Percentiles rank a stretch among this genome's conserved stretches.
phyloP scores from a whole-genome alignment of 2,329 filamentous ascomycete genomes.

The Xylaria digitata region DNA sequence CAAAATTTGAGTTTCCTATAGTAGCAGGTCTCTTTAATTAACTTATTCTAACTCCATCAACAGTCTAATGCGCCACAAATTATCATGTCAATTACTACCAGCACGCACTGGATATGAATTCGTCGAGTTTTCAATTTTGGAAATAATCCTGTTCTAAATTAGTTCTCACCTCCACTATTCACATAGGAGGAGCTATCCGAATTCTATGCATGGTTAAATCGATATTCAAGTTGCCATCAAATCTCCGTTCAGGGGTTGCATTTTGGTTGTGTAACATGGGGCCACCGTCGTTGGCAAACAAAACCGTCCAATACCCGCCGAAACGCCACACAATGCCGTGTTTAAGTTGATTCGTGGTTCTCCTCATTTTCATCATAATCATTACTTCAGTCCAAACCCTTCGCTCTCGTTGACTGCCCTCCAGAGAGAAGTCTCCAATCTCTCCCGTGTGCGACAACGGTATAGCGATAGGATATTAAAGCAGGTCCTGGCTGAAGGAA shows the following conservation, averaged over 20 bases:
- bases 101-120: neutral
- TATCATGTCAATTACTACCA: neutral
- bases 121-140: neutral
- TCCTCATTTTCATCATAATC: conserved; percentile 36
- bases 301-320: conserved; percentile 21
- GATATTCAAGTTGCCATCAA: conserved; percentile 22
- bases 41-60: neutral
- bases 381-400: conserved; percentile 78
- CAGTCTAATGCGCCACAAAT: neutral
- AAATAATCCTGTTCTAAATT: conserved; percentile 3
- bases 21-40: neutral
- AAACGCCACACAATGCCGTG: conserved; percentile 38
- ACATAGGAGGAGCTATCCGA: neutral
- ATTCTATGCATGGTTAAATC: conserved; percentile 13
- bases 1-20: too few species aligned
- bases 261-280: conserved; percentile 6
- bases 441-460: conserved; percentile 73
- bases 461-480: conserved; percentile 88
- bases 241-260: conserved; percentile 3
- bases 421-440: conserved; percentile 80
- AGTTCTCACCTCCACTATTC: conserved; percentile 9
- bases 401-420: conserved; percentile 89
- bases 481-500: conserved; percentile 88
- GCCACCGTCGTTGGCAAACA: conserved; percentile 6
- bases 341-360: conserved; percentile 18